phyloP scores from a whole-genome alignment of 169 alveolate species.

The Prorocentrum cordatum region DNA sequence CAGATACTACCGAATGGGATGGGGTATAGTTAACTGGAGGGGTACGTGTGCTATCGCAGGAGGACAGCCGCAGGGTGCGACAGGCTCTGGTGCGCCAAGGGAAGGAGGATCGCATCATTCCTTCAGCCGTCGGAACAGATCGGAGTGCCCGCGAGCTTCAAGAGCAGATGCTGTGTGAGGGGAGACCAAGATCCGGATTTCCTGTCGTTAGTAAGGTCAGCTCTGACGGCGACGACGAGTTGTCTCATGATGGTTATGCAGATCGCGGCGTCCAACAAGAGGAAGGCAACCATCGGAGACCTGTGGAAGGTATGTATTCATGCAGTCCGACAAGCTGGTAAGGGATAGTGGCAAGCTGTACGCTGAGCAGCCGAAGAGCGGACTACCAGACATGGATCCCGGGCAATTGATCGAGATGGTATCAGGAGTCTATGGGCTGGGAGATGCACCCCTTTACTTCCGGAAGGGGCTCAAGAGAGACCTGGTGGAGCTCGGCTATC shows the following conservation, averaged over 20 bases:
- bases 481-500: no score
- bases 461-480: no score
- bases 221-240: neutral
- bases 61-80: neutral
- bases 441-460: no score
- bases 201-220: neutral
- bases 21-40: neutral
- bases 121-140: neutral
- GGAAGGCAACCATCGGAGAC: no score
- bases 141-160: neutral
- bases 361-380: no score
- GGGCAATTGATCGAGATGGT: no score
- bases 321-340: no score
- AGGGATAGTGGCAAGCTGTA: no score
- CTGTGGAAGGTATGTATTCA: no score
- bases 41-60: neutral
- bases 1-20: neutral
- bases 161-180: neutral
- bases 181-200: neutral
- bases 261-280: no score
- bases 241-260: neutral
- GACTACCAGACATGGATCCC: no score
- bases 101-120: neutral
- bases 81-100: neutral
- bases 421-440: no score